Conservation (phyloP, 768 basidiomycete genomes). For the Pleurotus sapidus region DNA sequence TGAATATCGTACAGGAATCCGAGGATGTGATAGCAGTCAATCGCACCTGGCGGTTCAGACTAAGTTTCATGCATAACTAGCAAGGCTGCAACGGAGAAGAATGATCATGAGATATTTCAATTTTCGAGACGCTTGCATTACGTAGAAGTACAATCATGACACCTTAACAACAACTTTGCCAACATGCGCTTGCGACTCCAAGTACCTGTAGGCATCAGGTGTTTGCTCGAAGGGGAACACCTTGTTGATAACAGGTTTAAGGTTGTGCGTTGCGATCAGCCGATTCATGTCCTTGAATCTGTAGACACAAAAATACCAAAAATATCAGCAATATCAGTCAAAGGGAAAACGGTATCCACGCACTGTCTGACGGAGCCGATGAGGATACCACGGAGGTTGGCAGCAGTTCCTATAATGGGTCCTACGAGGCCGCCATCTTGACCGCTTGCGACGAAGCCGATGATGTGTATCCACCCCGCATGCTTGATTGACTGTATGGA, state of each 20-base stretch:
- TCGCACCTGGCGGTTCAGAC: too few relatives aligned
- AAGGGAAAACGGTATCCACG: constrained; percentile 13
- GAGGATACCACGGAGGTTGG: constrained; percentile 48
- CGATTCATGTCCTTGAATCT: constrained; percentile 55
- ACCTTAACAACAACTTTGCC: constrained; percentile 64
- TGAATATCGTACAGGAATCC: too few relatives aligned
- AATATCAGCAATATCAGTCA: too few relatives aligned
- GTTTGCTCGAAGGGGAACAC: constrained; percentile 56
- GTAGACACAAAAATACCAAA: background rate
- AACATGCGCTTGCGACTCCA: constrained; percentile 53
- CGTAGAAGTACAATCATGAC: background rate
- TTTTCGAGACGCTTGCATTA: too few relatives aligned
- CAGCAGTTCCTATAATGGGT: constrained; percentile 32
- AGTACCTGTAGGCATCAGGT: constrained; percentile 47
- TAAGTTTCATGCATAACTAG: too few relatives aligned
- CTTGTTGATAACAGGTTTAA: constrained; percentile 52
- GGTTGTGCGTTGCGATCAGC: constrained; percentile 39
- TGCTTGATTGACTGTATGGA: constrained; percentile 35
- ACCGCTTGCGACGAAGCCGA: constrained; percentile 45
- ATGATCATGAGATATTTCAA: too few relatives aligned
- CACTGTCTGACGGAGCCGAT: constrained; percentile 57
- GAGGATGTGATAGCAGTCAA: too few relatives aligned
- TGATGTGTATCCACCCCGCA: constrained; percentile 44
- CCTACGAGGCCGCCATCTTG: constrained; percentile 26
- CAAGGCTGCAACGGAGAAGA: too few relatives aligned